These are phyloP conservation scores for Panellus pusillus DNA, from an alignment of 768 basidiomycete genomes.

Conservation along the genomic window DNA sequence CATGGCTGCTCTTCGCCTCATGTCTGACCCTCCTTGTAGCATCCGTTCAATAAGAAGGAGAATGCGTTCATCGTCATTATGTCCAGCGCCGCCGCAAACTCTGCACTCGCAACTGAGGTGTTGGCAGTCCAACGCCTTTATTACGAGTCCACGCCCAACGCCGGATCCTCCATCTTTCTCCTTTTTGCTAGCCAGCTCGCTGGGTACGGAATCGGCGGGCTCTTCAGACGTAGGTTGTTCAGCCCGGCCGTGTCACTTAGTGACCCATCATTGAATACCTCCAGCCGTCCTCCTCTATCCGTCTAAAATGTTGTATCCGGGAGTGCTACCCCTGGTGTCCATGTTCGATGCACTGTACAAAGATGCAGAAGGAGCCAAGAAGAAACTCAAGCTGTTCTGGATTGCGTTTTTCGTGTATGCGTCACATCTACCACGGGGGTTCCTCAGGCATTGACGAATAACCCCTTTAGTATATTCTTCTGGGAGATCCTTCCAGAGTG, in stretches of 20 bases:
- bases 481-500: slow-evolving; percentile 42
- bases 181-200: slow-evolving; percentile 28
- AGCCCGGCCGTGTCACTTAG: no score
- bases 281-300: slow-evolving; percentile 26
- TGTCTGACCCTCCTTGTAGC: no score
- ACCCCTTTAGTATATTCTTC: slow-evolving; percentile 25
- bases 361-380: slow-evolving; percentile 35
- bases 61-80: slow-evolving; percentile 14
- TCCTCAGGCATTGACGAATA: no score
- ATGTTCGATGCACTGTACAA: slow-evolving; percentile 34
- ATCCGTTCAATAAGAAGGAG: slow-evolving; percentile 15
- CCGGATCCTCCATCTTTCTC: slow-evolving; percentile 30
- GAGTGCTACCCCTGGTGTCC: slow-evolving; percentile 26
- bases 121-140: slow-evolving; percentile 30
- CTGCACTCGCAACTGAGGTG: slow-evolving; percentile 33
- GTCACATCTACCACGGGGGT: no score
- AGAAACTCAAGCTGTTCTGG: slow-evolving; percentile 42
- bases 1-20: no score
- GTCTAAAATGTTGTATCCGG: slow-evolving; percentile 21
- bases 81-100: slow-evolving; percentile 26
- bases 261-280: slow-evolving; percentile 13
- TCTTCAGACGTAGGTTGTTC: no score
- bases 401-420: slow-evolving; percentile 27
- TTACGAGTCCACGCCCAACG: slow-evolving; percentile 11
- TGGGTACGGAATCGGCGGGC: slow-evolving; percentile 32